Conservation (phyloP, 441 rosid genomes). For the Croton laevigatus region DNA sequence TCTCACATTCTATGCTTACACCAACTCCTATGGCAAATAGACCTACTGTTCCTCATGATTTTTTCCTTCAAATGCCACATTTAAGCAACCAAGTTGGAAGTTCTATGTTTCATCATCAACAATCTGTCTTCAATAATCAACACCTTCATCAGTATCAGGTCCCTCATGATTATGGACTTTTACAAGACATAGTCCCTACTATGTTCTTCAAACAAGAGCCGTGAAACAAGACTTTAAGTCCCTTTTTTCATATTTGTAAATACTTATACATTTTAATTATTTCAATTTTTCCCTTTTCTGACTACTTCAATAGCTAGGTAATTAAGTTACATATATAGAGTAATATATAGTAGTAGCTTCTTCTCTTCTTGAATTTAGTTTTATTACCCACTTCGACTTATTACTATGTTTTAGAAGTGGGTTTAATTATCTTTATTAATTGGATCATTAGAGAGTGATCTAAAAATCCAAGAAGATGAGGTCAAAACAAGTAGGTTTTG, state of each 20-base stretch:
- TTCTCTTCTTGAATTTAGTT: conserved; percentile 17
- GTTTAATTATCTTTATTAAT: background rate
- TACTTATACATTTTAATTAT: conserved; percentile 10
- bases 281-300: background rate
- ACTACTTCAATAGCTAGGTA: background rate
- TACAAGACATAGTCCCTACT: conserved; percentile 81
- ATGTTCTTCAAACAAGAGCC: conserved; percentile 60
- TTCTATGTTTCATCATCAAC: conserved; percentile 31
- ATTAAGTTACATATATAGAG: background rate
- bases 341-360: background rate
- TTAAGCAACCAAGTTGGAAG: conserved; percentile 27
- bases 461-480: conserved; percentile 21
- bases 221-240: conserved; percentile 18
- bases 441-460: conserved; percentile 4
- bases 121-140: conserved; percentile 25
- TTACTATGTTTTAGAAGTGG: background rate
- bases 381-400: background rate
- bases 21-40: conserved; percentile 31
- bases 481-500: too few relatives aligned
- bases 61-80: conserved; percentile 34
- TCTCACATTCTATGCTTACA: conserved; percentile 37
- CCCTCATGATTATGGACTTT: conserved; percentile 60
- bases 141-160: conserved; percentile 33
- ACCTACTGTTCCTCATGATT: conserved; percentile 33
- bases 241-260: conserved; percentile 15